Conservation (phyloP, 2,329 filamentous ascomycete genomes). For the Aspergillus spinulosporus region DNA sequence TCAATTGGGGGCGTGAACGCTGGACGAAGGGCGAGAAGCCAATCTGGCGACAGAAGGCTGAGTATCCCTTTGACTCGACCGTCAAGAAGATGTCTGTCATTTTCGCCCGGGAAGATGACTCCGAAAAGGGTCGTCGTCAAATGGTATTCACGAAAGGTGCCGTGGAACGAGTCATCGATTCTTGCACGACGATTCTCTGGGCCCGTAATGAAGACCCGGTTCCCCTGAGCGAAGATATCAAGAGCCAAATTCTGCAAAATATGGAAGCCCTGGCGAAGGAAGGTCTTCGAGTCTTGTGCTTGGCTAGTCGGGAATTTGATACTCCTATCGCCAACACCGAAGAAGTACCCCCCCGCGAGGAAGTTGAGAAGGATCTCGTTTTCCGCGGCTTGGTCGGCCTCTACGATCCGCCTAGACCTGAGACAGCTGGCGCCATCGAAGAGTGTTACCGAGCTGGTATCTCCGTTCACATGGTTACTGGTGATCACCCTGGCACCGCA, state of each 20-base stretch:
- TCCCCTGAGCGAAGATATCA: slow-evolving; percentile 55
- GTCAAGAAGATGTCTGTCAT: slow-evolving; percentile 78
- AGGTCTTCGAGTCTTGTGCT: slow-evolving; percentile 67
- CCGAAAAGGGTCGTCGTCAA: slow-evolving; percentile 19
- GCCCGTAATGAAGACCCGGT: slow-evolving; percentile 39
- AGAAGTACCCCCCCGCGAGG: slow-evolving; percentile 48
- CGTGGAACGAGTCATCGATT: slow-evolving; percentile 66
- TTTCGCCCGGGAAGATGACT: slow-evolving; percentile 44
- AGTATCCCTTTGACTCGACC: slow-evolving; percentile 72
- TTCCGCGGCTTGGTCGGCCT: slow-evolving; percentile 83
- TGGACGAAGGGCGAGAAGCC: slow-evolving; percentile 53
- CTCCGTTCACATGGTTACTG: slow-evolving; percentile 80
- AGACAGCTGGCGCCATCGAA: slow-evolving; percentile 71
- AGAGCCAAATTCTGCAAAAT: slow-evolving; percentile 61
- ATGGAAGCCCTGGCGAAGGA: slow-evolving; percentile 68
- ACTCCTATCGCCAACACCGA: slow-evolving; percentile 15
- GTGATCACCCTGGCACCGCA: slow-evolving; percentile 77
- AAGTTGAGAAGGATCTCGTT: slow-evolving; percentile 66
- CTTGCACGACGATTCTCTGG: slow-evolving; percentile 57
- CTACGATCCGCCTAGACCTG: slow-evolving; percentile 80
- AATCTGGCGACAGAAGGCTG: slow-evolving; percentile 60
- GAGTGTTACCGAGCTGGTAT: slow-evolving; percentile 74
- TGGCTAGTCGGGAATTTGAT: slow-evolving; percentile 52
- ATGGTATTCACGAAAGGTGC: slow-evolving; percentile 53
- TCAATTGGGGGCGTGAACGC: slow-evolving; percentile 60